Evolutionary conservation across 306 rosid species (phyloP), one percentile per base, ranked within the genome.

Genomic region (Alnus rubra): DNA sequence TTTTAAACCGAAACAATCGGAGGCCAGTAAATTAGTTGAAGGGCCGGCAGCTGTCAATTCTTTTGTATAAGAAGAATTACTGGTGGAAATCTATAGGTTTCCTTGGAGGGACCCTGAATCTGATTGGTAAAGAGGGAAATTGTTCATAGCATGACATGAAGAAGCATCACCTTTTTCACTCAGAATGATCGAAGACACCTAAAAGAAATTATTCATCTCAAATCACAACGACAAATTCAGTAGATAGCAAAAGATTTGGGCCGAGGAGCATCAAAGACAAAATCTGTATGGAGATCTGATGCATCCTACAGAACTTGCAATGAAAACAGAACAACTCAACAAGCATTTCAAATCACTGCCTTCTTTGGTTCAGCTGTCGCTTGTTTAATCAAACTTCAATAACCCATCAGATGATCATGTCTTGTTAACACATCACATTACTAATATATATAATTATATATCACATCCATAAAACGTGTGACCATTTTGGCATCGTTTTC

Each of bases 401-500:
- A 18, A 37, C 48, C 48, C 47, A 64, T 64, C 35, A 37, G 47
- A 37, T 33, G 35, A 64, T 33, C 39, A 50, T 5, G 45, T 5
- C 45, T 42, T 42, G 1, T 42, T 4, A 42, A 5, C 45, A 5
- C 7, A 42, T 42, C 45, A 42, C 7, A 42, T 4, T 42, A 42
- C 7, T 5, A 42, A 42, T 1, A 42, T 4, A 74, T 14, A 64
- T 48, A 49, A 71, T 23, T 33, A 33, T 33, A 33, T 33, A 33
- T 33, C 1, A 2, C 37, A 51, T 48, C 75, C 74, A 51, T 14
- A 53, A 76, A 12, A 48, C 45, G 47, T 60, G 67, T 73, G 52
- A 73, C 63, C 55, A 64, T 74, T 42, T 82, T 77, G 79, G 74
- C 71, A 80, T 91, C 92, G 70, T 86, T 89, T 86, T 91, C 91